Base-by-base conservation (phyloP, 2,329 filamentous ascomycete species). In the Zasmidium angulare region DNA sequence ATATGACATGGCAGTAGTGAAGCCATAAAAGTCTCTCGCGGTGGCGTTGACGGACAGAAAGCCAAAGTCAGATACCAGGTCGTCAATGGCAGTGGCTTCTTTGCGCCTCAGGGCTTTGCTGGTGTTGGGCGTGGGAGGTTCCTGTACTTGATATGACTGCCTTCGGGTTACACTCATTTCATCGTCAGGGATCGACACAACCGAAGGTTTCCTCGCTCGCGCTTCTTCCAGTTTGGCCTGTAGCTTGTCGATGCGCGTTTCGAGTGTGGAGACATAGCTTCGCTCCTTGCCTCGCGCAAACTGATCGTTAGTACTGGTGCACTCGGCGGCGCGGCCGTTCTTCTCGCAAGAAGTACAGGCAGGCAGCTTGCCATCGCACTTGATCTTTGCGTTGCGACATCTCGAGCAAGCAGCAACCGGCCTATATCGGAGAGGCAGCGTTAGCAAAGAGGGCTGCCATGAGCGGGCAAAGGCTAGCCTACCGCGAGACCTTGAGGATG, bases 241-340 rank as follows among this genome's bases (percentile, higher is more conserved):
- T 9, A 98, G 84, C 75, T 90, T 91, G 74, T 98, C 93, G 66
- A 96, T 88, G 59, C 90, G 88, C 17, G 93, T 86, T 74, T 98
- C 93, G n/a, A 99, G 82, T 0, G 93, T 96, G 7, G 93, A 91
- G 48, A 98, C 93, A 81, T 98, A 99, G 76, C 93, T 98, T 70
- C 93, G 84, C 73, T 98, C 95, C 75, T 98, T 98, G 62, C 95
- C 95, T 63, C 92, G 84, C 0, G 93, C 93, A 76, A 97, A 98
- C 74, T 97, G 92, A 72, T 98, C 93, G 70, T 96, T 97, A 7
- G 92, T 93, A 57, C 92, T 92, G 6, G 92, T 96, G 74, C 95
- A 99, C 72, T 96, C 92, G 61, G 83, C 87, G 56, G 90, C 87
- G 62, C 91, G 89, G 26, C 93, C 92, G 14, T 91, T 91, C 76